Evolutionary conservation across 2,329 filamentous ascomycete genomes (phyloP).

Genomic region (Cercospora janseana): DNA sequence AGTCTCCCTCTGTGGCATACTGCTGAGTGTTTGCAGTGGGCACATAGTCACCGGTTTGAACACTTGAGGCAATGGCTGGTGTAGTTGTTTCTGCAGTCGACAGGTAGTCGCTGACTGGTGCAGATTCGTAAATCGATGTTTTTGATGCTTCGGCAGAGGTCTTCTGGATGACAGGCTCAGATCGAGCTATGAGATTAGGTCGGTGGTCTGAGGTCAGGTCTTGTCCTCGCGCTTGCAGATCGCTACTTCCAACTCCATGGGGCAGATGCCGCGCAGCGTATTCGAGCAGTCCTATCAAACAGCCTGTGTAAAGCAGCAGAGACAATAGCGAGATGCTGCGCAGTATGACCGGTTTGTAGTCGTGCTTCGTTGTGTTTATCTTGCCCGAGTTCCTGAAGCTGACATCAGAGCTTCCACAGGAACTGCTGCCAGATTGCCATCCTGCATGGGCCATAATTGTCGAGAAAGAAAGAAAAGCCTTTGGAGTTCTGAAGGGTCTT

Average conservation of each 20-base stretch:
- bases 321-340: slow-evolving; percentile 16
- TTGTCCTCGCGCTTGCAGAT: not conserved
- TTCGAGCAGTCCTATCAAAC: slow-evolving; percentile 21
- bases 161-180: too few relatives aligned
- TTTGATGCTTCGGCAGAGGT: too few relatives aligned
- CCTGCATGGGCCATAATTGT: too few relatives aligned
- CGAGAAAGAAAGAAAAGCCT: too few relatives aligned
- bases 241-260: slow-evolving; percentile 5
- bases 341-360: slow-evolving; percentile 24
- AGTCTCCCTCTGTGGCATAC: not conserved
- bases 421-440: too few relatives aligned
- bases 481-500: too few relatives aligned
- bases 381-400: not conserved
- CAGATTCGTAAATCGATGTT: too few relatives aligned
- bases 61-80: not conserved
- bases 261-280: slow-evolving; percentile 18
- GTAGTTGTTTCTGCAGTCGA: too few relatives aligned
- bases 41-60: not conserved
- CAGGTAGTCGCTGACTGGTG: too few relatives aligned
- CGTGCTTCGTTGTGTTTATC: slow-evolving; percentile 1
- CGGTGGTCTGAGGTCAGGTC: not conserved
- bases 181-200: not conserved
- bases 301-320: slow-evolving; percentile 16
- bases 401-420: not conserved
- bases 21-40: not conserved